Base-by-base conservation (phyloP, 257 asterid species). In the Gentiana straminea region DNA sequence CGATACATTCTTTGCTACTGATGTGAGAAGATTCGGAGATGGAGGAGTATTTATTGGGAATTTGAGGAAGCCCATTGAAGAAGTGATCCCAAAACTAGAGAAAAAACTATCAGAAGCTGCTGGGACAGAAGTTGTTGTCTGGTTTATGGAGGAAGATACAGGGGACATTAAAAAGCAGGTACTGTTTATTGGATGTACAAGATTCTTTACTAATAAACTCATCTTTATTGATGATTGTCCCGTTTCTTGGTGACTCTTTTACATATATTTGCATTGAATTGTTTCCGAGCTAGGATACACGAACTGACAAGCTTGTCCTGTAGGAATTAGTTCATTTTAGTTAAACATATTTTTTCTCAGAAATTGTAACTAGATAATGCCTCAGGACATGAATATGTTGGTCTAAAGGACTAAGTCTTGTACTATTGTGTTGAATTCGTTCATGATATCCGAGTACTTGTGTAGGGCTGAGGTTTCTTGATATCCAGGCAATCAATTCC, bases 1-100 rank as follows among this genome's bases (percentile, higher is more conserved):
- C 49, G 94, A 83, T 77, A 68, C 94, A 0, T 89, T 89, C 70
- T 89, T 89, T 50, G 87, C 94, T 0, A 86, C 95, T 35, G 95
- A 86, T 64, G 97, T 78, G 49, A 79, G 97, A 65, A 86, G 95
- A 67, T 89, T 89, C 57, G 97, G 97, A 54, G 95, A 89, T 64
- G 97, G 97, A 37, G 97, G 97, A 7, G 77, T 89, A 51, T 86
- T 86, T 59, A 66, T 89, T 63, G 97, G 97, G 15, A 89, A 86
- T 64, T 77, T 89, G 80, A 83, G 94, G 75, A 83, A 64, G 63
- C 95, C 97, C 13, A 77, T 89, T 9, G 81, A 81, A 56, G 95
- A 89, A 74, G 97, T 67, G 6, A 86, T 89, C 49, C 97, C 97
- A 63, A 86, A 73, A 39, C 64, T 89, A 77, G 97, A 89, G 88